Evolutionary conservation across 176 grass and related monocot species (phyloP), one percentile per base, ranked within the genome.

Genomic region (Calamus simplicifolius): DNA sequence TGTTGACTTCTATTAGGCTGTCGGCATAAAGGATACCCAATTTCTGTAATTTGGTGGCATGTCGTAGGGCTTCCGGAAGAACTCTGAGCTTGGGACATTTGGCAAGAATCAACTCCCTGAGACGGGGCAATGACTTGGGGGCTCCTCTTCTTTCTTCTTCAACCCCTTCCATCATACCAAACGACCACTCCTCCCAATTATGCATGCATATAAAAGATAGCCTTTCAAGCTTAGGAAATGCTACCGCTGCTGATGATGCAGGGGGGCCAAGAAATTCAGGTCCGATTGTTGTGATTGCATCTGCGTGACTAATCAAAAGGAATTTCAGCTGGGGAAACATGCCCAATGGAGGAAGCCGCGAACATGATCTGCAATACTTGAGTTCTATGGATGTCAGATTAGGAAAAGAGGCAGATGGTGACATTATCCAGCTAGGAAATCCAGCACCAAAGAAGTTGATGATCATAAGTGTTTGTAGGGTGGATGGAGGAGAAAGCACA

Each of bases 131-230:
- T 50, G 66, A 49, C 17, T 77, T 64, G 59, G 23, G 29, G 29
- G 29, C 29, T 31, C 18, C 25, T 26, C 16, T 48, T 52, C 49
- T 28, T 66, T 25, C 16, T 50, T 27, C 50, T 19, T 2, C 56
- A 19, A 71, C 71, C 49, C 85, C 75, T 59, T 74, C 70, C 19
- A 29, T 6, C 16, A 29, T 3, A 15, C 51, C 71, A 69, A 82
- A 77, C 55, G 76, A 85, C 89, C 89, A 95, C 48, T 83, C 69
- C 80, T 89, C 72, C 76, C 81, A 75, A 16, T 69, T 95, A 26
- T 51, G 64, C 89, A 95, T 89, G 61, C 80, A 77, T 52, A 68
- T 73, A 48, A 95, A 68, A 59, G 70, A 76, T 17, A 95, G 66
- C 48, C 76, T 48, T 69, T 89, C 70, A 21, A 95, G 85, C 50